Conservation (phyloP, 371 early-diverging fungal species). For the Capillidium heterosporum region DNA sequence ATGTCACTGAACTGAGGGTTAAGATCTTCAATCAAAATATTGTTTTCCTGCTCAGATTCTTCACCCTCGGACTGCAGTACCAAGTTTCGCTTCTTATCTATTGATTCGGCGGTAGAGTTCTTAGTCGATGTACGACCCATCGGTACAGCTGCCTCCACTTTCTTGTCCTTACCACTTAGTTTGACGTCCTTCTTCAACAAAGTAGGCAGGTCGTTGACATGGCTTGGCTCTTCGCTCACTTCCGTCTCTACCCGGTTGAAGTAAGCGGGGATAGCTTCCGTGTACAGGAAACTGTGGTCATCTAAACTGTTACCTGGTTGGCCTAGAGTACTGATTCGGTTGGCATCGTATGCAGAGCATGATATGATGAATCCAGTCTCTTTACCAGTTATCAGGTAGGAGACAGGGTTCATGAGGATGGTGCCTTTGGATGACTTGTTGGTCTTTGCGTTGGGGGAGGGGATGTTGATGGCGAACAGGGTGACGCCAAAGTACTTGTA, state of each 20-base stretch:
- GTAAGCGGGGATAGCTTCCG: not conserved
- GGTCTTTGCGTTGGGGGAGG: slow-evolving; percentile 7
- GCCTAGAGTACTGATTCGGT: not conserved
- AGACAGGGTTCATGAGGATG: slow-evolving; percentile 30
- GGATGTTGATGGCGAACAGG: slow-evolving; percentile 29
- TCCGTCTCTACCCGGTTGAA: not conserved
- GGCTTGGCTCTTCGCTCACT: not conserved
- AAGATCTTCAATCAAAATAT: too few relatives aligned
- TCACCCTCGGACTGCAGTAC: slow-evolving; percentile 2
- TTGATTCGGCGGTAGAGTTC: not conserved
- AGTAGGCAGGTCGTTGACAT: not conserved
- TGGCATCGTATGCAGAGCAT: slow-evolving; percentile 6
- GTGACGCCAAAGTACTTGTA: slow-evolving; percentile 26
- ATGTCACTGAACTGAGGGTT: not conserved
- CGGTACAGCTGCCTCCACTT: not conserved
- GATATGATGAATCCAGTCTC: slow-evolving; percentile 38
- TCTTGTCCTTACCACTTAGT: not conserved
- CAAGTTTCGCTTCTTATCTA: not conserved
- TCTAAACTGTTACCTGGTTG: not conserved
- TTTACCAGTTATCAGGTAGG: slow-evolving; percentile 27
- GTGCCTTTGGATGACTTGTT: slow-evolving; percentile 1
- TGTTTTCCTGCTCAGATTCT: not conserved
- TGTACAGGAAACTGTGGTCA: not conserved
- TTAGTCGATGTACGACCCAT: not conserved
- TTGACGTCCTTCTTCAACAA: too few relatives aligned